Conservation (phyloP, 2,329 filamentous ascomycete species). For the Ceratocystis variospora region DNA sequence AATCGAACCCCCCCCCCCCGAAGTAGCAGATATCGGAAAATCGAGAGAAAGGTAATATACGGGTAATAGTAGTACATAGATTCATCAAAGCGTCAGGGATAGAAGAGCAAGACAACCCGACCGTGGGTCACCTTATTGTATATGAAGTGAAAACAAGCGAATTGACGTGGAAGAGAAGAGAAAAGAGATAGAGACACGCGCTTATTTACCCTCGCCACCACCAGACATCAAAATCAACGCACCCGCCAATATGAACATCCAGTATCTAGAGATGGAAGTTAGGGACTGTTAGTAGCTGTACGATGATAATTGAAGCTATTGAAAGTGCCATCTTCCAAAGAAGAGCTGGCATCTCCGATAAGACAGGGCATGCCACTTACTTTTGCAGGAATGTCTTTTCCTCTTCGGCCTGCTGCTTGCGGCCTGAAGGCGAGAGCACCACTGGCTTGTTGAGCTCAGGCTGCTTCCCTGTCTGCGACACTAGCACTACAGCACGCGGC, state of each 20-base stretch:
- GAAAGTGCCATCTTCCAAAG: neutral
- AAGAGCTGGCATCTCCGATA: neutral
- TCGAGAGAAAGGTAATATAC: neutral
- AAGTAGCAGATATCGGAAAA: no score
- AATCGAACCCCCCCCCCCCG: no score
- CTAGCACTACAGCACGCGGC: conserved; percentile 41
- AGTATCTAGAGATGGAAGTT: conserved; percentile 37
- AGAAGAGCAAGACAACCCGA: neutral
- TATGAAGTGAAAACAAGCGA: conserved; percentile 1
- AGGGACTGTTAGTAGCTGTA: neutral
- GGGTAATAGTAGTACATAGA: conserved; percentile 1
- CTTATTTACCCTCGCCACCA: conserved; percentile 39
- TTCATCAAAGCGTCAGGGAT: neutral
- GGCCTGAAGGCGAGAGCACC: conserved; percentile 42
- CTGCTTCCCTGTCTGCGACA: conserved; percentile 36
- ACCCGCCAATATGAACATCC: conserved; percentile 47
- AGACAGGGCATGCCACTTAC: conserved; percentile 31
- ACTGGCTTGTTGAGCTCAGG: conserved; percentile 51
- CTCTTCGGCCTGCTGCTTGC: conserved; percentile 41
- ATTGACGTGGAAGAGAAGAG: conserved; percentile 5
- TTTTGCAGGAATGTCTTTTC: conserved; percentile 56
- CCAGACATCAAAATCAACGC: conserved; percentile 40
- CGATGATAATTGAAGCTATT: neutral
- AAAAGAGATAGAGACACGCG: neutral
- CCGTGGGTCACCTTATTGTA: neutral